Conservation (phyloP, 2,329 filamentous ascomycete species). For the Colletotrichum horii region DNA sequence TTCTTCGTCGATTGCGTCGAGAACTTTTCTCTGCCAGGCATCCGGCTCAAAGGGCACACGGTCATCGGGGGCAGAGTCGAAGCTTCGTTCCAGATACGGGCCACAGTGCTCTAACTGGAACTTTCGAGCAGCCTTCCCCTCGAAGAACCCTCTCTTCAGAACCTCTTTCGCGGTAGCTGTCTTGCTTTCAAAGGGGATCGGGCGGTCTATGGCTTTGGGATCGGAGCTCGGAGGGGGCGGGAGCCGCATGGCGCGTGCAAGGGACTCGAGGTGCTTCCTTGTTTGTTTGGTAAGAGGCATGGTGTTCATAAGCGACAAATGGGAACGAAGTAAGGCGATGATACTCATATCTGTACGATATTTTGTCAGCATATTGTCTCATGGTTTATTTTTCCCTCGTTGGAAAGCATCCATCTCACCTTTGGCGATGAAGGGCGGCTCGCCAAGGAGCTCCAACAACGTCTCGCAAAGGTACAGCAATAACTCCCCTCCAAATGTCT, state of each 20-base stretch:
- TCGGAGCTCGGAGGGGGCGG: background rate
- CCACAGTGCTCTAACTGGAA: conserved; percentile 75
- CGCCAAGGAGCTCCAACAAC: conserved; percentile 21
- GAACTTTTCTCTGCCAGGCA: conserved; percentile 75
- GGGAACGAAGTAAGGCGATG: background rate
- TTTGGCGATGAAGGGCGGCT: background rate
- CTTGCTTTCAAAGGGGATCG: background rate
- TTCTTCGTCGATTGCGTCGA: conserved; percentile 74
- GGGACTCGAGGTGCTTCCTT: background rate
- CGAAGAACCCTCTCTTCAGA: background rate
- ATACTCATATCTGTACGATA: background rate
- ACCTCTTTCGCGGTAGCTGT: background rate
- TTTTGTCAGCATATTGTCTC: background rate
- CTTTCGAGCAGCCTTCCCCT: conserved; percentile 29
- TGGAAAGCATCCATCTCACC: background rate
- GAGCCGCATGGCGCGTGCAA: background rate
- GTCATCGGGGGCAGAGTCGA: conserved; percentile 70
- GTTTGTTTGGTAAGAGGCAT: background rate
- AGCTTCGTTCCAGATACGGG: conserved; percentile 76
- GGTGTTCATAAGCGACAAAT: background rate
- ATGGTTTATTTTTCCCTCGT: too few relatives aligned
- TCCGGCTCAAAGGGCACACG: conserved; percentile 76
- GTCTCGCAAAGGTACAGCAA: conserved; percentile 40
- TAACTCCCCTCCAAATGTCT: conserved; percentile 35
- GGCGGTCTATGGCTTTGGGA: background rate